These are phyloP conservation scores for Solanum piurae DNA, from an alignment of 257 asterid genomes.

Conservation along the genomic window DNA sequence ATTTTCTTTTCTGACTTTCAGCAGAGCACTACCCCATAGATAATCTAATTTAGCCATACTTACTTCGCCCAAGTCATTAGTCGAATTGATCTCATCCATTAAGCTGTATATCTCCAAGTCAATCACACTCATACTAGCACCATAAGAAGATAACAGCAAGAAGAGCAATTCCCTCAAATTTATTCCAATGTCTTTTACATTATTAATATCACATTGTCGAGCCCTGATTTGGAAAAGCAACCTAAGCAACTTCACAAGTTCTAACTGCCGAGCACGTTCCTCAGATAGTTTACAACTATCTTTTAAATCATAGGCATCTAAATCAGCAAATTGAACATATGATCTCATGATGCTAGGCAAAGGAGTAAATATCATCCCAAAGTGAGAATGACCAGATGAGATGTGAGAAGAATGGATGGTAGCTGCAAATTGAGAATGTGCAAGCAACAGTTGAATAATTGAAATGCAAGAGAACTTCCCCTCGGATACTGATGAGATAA, in stretches of 20 bases:
- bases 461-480: conserved; percentile 60
- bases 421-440: conserved; percentile 60
- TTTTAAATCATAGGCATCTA: conserved; percentile 18
- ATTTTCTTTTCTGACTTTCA: conserved; percentile 39
- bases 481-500: conserved; percentile 40
- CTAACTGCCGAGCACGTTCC: conserved; percentile 33
- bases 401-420: conserved; percentile 31
- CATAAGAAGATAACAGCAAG: conserved; percentile 61
- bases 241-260: conserved; percentile 73
- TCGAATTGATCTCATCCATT: conserved; percentile 49
- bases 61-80: conserved; percentile 42
- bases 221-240: conserved; percentile 41
- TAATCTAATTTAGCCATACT: conserved; percentile 56
- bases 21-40: conserved; percentile 72
- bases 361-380: conserved; percentile 56
- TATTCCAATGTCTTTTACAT: conserved; percentile 42
- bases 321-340: conserved; percentile 14
- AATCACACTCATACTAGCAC: conserved; percentile 58
- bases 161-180: conserved; percentile 50
- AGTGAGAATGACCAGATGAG: conserved; percentile 34
- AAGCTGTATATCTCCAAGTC: conserved; percentile 70
- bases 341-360: conserved; percentile 56
- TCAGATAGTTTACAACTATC: conserved; percentile 15
- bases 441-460: conserved; percentile 57
- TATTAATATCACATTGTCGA: conserved; percentile 26